Percentiles rank a stretch among this genome's conserved stretches.
phyloP scores from a whole-genome alignment of 768 basidiomycete genomes.

The Lactarius hatsudake region DNA sequence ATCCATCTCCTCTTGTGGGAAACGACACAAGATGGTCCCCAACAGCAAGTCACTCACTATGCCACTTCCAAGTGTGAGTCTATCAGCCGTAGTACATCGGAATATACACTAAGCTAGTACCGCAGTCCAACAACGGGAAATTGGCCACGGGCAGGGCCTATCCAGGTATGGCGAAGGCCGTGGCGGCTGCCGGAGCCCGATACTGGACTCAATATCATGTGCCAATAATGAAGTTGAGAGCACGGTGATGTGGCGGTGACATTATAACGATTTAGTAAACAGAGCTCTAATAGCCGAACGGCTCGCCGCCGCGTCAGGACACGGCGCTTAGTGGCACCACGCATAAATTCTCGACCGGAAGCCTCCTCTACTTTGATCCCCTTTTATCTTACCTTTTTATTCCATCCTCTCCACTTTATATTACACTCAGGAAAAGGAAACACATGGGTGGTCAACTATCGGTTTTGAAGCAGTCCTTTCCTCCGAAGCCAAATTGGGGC shows the following conservation, averaged over 20 bases:
- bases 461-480: slow-evolving; percentile 33
- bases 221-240: no score
- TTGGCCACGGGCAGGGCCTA: neutral
- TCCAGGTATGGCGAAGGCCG: neutral
- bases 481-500: slow-evolving; percentile 45
- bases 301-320: no score
- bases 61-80: slow-evolving; percentile 10
- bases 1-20: neutral
- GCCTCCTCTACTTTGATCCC: neutral
- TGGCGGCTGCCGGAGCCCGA: neutral
- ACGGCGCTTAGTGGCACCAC: no score
- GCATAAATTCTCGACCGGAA: no score
- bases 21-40: neutral
- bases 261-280: no score
- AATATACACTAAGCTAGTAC: neutral
- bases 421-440: no score
- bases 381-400: neutral
- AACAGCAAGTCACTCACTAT: neutral
- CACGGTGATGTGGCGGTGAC: no score
- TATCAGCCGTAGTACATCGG: neutral
- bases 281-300: no score
- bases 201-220: no score
- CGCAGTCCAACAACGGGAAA: neutral
- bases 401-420: neutral
- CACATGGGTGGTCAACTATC: neutral